Conservation (phyloP, 1,284 basidiomycete genomes). For the Takashimella tepidaria region DNA sequence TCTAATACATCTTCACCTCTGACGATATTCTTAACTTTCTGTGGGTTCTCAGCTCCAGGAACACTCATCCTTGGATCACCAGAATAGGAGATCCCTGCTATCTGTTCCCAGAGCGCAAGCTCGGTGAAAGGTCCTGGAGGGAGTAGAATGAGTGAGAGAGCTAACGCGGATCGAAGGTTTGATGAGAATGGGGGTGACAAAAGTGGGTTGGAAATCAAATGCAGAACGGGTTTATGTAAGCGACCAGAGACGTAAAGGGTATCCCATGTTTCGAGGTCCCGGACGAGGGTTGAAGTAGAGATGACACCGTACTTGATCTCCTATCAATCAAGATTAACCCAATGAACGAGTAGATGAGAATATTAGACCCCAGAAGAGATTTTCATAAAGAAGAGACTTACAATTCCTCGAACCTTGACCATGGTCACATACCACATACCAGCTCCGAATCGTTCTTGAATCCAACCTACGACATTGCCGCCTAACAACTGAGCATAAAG, state of each 20-base stretch:
- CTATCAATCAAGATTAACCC: constrained; percentile 50
- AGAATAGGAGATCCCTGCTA: constrained; percentile 80
- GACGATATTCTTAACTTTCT: constrained; percentile 92
- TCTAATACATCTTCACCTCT: constrained; percentile 59
- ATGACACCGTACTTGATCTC: constrained; percentile 98
- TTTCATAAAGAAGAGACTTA: constrained; percentile 54
- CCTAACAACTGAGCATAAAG: constrained; percentile 76
- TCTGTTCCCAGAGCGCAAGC: constrained; percentile 73
- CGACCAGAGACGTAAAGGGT: constrained; percentile 90
- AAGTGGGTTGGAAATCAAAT: constrained; percentile 79
- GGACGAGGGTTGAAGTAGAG: constrained; percentile 79
- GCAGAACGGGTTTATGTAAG: constrained; percentile 93
- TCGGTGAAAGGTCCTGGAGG: constrained; percentile 61
- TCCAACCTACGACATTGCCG: constrained; percentile 60
- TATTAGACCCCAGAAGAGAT: too few species aligned
- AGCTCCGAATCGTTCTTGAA: constrained; percentile 70
- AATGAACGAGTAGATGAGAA: too few species aligned
- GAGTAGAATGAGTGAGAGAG: constrained; percentile 65
- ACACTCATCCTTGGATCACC: constrained; percentile 83
- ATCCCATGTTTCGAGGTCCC: constrained; percentile 87
- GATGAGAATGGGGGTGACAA: constrained; percentile 89
- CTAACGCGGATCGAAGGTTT: constrained; percentile 84
- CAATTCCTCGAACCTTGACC: constrained; percentile 73
- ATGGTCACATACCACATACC: constrained; percentile 94
- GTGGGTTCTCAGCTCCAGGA: constrained; percentile 87